Evolutionary conservation across 2,329 filamentous ascomycete species (phyloP), one percentile per base, ranked within the genome.

Genomic region (Aspergillus clavatus): DNA sequence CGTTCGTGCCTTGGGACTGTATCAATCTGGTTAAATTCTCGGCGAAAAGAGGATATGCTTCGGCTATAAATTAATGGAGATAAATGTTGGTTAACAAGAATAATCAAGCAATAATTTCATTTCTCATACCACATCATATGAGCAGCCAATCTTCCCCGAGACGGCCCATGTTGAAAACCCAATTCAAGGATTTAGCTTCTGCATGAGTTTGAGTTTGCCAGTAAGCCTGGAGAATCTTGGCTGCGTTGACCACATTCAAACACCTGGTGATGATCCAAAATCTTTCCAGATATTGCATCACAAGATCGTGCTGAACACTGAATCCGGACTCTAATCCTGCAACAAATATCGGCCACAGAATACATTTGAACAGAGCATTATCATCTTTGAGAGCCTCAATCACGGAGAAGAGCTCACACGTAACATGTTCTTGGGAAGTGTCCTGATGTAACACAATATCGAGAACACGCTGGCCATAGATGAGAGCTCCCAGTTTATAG

Each of bases 341-440:
- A 24, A 67, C 54, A 21, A 62, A 63, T 1, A 64, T 63, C 0
- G 62, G 63, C 64, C 64, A 67, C 1, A 67, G 53, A 12, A 65
- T 47, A 23, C 63, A 67, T 27, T 66, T 67, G 44, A 65, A 63
- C 12, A 65, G 40, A 7, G 46, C 38, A 2, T 47, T 29, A 12
- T 65, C 48, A 4, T 55, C 47, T 35, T 56, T 55, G 40, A 67
- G 43, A 0, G 44, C 46, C 16, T 51, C 45, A 21, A 63, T 61
- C 11, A 58, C 18, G 7, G 49, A 45, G 1, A 66, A 42, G 16
- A 67, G 23, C 14, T 63, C 55, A 1, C 42, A 43, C 3, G 65
- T 45, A n/a, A 59, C 23, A 11, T 51, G 45, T 8, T 56, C 53
- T 33, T 57, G 52, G 1, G 42, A 27, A 1, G 51, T 54, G 4